Evolutionary conservation across 208 protist genomes (phyloP).

Genomic region (Sergeia podlipaevii): DNA sequence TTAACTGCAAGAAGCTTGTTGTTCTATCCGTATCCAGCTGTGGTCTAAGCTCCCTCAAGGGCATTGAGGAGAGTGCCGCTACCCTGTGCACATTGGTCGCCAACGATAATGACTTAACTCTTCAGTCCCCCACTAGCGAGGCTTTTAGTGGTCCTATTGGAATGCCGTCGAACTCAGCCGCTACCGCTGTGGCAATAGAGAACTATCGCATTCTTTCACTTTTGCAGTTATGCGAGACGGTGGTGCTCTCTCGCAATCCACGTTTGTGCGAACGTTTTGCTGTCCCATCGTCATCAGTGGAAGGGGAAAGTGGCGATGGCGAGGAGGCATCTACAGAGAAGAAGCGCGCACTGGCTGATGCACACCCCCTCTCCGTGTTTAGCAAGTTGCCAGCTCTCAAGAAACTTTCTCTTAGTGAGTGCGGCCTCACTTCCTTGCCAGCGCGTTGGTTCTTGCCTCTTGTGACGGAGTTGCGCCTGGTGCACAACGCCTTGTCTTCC

Average conservation of each 20-base stretch:
- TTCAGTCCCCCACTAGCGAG: conserved; percentile 30
- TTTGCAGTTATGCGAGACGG: conserved; percentile 54
- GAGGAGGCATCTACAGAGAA: neutral
- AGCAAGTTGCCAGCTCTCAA: conserved; percentile 50
- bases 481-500: conserved; percentile 55
- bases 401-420: conserved; percentile 83
- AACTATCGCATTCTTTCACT: conserved; percentile 50
- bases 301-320: neutral
- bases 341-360: conserved; percentile 10
- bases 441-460: conserved; percentile 71
- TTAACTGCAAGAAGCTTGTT: conserved; percentile 39
- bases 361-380: conserved; percentile 77
- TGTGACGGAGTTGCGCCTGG: conserved; percentile 76
- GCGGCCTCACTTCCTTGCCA: conserved; percentile 54
- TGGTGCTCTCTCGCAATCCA: conserved; percentile 76
- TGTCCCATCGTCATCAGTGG: conserved; percentile 1
- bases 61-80: conserved; percentile 45
- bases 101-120: conserved; percentile 73
- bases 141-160: too few relatives aligned
- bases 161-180: neutral
- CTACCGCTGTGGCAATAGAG: conserved; percentile 17
- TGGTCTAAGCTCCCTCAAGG: conserved; percentile 47
- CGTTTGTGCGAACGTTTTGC: conserved; percentile 31
- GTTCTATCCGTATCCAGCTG: conserved; percentile 69
- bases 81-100: conserved; percentile 74